Percentiles rank a stretch among this genome's conserved stretches.
phyloP scores from a whole-genome alignment of 805 yeast genomes.

The Kazachstania africana region DNA sequence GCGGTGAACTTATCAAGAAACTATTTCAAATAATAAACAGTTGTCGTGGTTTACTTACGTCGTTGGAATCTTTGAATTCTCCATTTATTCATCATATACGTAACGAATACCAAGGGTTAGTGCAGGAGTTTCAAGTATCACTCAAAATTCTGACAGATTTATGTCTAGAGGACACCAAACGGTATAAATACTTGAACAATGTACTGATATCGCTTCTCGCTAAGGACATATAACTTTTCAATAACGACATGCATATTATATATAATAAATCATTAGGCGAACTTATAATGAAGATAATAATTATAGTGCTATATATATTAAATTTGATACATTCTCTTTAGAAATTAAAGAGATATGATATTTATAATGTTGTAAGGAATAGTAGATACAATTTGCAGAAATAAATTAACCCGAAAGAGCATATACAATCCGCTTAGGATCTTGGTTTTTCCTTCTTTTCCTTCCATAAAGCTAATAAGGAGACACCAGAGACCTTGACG shows the following conservation, averaged over 20 bases:
- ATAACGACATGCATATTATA: no score
- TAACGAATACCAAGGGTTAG: constrained; percentile 22
- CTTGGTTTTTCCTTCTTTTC: constrained; percentile 99
- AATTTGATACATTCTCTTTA: no score
- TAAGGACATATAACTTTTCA: not conserved
- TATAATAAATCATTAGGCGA: no score
- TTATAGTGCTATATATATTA: no score
- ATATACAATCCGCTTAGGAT: constrained; percentile 76
- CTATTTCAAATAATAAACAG: constrained; percentile 5
- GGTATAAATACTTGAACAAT: constrained; percentile 6
- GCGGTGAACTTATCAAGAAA: constrained; percentile 9
- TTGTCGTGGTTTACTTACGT: constrained; percentile 6
- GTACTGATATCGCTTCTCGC: constrained; percentile 5
- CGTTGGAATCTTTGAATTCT: constrained; percentile 12
- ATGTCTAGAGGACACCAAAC: constrained; percentile 11
- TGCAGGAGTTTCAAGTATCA: constrained; percentile 20
- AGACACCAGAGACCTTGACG: constrained; percentile 99
- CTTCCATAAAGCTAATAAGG: constrained; percentile 98
- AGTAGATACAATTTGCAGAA: no score
- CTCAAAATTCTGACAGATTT: constrained; percentile 18
- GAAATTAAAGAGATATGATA: no score
- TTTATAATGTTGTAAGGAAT: no score
- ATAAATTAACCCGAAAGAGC: no score
- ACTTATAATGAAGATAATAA: no score
- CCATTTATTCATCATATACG: constrained; percentile 19